Conservation (phyloP, 176 grass and related monocot genomes). For the Aegilops tauschii region DNA sequence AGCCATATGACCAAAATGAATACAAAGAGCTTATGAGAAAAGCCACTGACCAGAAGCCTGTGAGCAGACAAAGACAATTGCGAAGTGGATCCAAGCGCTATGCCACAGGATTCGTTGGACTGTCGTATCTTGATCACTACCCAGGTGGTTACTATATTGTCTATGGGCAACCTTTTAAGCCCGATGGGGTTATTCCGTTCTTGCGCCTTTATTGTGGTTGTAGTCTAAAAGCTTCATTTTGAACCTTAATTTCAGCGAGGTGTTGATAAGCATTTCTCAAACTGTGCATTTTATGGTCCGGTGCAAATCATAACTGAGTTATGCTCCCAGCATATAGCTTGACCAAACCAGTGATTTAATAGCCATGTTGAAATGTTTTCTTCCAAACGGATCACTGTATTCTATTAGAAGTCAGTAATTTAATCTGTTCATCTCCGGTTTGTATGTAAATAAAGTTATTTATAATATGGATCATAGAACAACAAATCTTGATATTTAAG, state of each 20-base stretch:
- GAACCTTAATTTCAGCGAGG: not conserved
- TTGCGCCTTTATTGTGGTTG: not conserved
- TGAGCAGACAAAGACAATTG: slow-evolving; percentile 52
- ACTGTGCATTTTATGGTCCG: not conserved
- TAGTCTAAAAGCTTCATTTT: not conserved
- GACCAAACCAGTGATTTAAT: not conserved
- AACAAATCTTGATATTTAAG: not conserved
- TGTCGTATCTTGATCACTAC: slow-evolving; percentile 67
- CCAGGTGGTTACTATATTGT: slow-evolving; percentile 29
- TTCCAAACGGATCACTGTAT: not conserved
- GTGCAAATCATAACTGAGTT: not conserved
- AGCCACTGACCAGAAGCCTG: slow-evolving; percentile 46
- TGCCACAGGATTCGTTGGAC: slow-evolving; percentile 30
- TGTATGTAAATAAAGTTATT: not conserved
- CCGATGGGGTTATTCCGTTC: not conserved
- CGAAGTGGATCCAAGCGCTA: slow-evolving; percentile 54
- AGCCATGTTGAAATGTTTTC: not conserved
- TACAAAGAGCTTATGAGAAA: slow-evolving; percentile 60
- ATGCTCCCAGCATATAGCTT: not conserved
- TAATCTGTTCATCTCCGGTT: not conserved
- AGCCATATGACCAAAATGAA: slow-evolving; percentile 57
- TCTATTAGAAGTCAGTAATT: not conserved
- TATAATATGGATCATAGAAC: not conserved
- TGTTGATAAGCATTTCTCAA: slow-evolving; percentile 2
- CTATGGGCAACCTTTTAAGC: not conserved